A percentile compares a stretch with the other conserved stretches of the same genome.
These are phyloP conservation scores for Lactifluus rugatus DNA, from an alignment of 768 basidiomycete genomes.

Conservation along the genomic window DNA sequence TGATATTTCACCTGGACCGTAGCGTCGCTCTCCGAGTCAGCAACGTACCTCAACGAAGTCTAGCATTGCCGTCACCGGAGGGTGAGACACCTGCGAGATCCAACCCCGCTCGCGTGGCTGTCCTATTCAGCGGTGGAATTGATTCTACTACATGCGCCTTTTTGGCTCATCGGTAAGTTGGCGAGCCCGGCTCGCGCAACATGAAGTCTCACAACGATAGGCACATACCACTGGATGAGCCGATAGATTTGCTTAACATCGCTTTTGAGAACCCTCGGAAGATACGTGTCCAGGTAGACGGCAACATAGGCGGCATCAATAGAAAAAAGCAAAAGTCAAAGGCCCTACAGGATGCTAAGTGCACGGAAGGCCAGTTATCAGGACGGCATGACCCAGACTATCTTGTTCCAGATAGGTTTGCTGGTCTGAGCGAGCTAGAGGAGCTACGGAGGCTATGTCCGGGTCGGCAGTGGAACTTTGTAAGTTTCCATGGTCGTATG, in stretches of 20 bases:
- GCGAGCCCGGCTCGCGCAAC: background rate
- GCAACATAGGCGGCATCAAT: slow-evolving; percentile 36
- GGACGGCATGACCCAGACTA: slow-evolving; percentile 33
- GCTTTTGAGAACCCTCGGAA: slow-evolving; percentile 95
- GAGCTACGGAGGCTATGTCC: slow-evolving; percentile 74
- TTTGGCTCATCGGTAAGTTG: slow-evolving; percentile 60
- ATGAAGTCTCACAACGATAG: slow-evolving; percentile 30
- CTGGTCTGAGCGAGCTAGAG: slow-evolving; percentile 66
- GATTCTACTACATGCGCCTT: slow-evolving; percentile 81
- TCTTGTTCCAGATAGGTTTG: slow-evolving; percentile 81
- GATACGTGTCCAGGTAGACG: slow-evolving; percentile 38
- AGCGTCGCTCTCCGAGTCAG: slow-evolving; percentile 62
- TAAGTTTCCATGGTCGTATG: slow-evolving; percentile 25
- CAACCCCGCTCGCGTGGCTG: slow-evolving; percentile 43
- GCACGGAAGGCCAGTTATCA: background rate
- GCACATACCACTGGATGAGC: slow-evolving; percentile 62
- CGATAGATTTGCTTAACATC: slow-evolving; percentile 88
- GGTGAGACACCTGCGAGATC: slow-evolving; percentile 12
- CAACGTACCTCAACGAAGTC: slow-evolving; percentile 46
- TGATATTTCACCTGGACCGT: slow-evolving; percentile 46
- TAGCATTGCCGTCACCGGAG: slow-evolving; percentile 24
- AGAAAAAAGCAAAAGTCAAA: slow-evolving; percentile 33
- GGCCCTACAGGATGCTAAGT: background rate
- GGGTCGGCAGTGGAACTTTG: slow-evolving; percentile 82
- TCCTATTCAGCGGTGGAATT: slow-evolving; percentile 94